Base-by-base conservation (phyloP, 78 protist genomes). In the Isochrysis galbana region DNA sequence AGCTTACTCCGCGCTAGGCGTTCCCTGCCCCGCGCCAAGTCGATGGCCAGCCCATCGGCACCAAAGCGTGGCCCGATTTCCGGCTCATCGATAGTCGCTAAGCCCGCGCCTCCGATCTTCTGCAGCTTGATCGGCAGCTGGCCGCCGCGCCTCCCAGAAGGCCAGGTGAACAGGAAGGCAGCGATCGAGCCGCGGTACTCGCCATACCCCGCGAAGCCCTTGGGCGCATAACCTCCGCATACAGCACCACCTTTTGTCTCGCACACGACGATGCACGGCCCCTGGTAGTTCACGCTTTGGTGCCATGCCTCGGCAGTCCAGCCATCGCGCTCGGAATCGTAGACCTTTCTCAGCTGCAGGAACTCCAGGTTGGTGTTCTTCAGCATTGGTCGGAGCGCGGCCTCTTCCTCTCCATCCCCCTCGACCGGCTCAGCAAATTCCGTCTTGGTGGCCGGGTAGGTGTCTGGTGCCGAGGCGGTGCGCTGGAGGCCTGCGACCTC, bases 111-210 rank as follows among this genome's bases (percentile, higher is more conserved):
- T 7, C 87, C 87, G 17, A 25, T 7, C 34, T 78, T 78, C 19
- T 42, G 87, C 54, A 78, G 51, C 87, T 78, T 78, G 87, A 78
- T 25, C 0, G 87, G 26, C 14, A 48, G 87, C 2, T 4, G 25
- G 84, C 46, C 5, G 17, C n/a, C 22, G 84, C 41, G 48, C n/a
- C n/a, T n/a, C 25, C 87, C 87, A 48, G 23, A 32, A 0, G 87
- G 87, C 87, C 87, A 78, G 41, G 87, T 42, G 87, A 42, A 78
- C 34, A 78, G 34, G 87, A 78, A 78, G 36, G 87, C 87, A 21
- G 87, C 87, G 87, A 78, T 78, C 38, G 34, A 22, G 51, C 87
- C 87, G 48, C 87, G 87, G 87, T 38, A 78, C 51, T 78, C 87
- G 87, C 87, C 87, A 38, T 22, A 42, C 26, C 87, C 87, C 34